Evolutionary conservation across 805 yeast species (phyloP), one percentile per base, ranked within the genome.

Genomic region (Ogataea populi-albae): DNA sequence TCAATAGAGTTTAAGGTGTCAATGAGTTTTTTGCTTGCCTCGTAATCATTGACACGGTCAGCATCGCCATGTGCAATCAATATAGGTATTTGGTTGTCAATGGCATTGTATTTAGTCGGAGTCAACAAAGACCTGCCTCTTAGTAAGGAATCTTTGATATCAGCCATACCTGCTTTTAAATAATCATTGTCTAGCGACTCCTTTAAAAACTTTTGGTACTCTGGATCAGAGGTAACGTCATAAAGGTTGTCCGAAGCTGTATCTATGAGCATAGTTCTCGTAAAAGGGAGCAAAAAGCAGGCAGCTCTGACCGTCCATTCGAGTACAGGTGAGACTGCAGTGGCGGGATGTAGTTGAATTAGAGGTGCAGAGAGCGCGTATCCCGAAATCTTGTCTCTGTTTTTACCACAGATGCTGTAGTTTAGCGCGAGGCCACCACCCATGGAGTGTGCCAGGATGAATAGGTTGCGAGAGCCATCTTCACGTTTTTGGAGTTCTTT

Each of bases 351-450:
- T 35, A 81, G 57, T 7, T 53, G 38, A 25, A 84, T 65, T 42
- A 80, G 66, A 2, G 95, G 94, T 1, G 79, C 87, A 22, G 71
- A 62, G 0, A 66, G 71, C 25, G 71, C 58, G 28, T 74, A 67
- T 0, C 75, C 76, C 22, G 64, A 59, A 17, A 84, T 40, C 14
- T 66, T 47, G 18, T 70, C 66, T 29, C 60, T 66, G 49, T 68
- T 60, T 40, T 64, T 71, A 3, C 89, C 89, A 21, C 54, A 52
- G 23, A 75, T 66, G 3, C 75, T 77, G 54, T 84, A 83, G 55
- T 79, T 80, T 38, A 84, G 61, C 0, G 64, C 65, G 33, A 84
- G 76, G 0, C 82, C 89, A 15, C 91, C 91, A 33, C 95, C 95
- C 89, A 85, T 82, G 7, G 88, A 82, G 46, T 79, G 86, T 1